phyloP scores from a whole-genome alignment of 169 alveolate species.

The Babesia bigemina region DNA sequence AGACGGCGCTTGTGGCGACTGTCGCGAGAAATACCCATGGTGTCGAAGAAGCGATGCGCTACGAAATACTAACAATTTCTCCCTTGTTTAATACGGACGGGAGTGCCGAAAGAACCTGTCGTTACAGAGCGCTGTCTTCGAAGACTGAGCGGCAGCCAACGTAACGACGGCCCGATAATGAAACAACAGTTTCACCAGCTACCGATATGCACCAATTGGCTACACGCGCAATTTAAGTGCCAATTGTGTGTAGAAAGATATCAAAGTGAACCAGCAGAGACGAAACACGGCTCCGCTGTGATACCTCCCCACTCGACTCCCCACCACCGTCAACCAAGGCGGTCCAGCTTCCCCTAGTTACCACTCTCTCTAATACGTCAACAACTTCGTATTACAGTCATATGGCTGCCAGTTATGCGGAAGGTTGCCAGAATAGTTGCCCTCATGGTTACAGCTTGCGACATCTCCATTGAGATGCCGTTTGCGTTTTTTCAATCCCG shows the following conservation, averaged over 20 bases:
- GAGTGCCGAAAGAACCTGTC: not conserved
- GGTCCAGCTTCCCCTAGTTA: too few species aligned
- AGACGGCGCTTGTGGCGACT: conserved; percentile 98
- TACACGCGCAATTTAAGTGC: not conserved
- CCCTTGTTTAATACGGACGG: not conserved
- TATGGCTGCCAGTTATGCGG: too few species aligned
- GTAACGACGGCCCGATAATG: conserved; percentile 16
- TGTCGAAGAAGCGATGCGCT: conserved; percentile 16
- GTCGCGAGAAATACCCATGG: conserved; percentile 99
- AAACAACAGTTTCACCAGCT: not conserved
- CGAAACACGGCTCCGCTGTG: not conserved
- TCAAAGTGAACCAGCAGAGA: not conserved
- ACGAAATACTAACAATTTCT: conserved; percentile 2
- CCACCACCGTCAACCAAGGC: conserved; percentile 9
- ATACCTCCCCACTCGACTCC: conserved; percentile 40
- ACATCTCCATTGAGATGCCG: too few species aligned
- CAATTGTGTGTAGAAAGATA: not conserved
- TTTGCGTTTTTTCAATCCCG: too few species aligned
- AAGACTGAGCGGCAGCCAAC: conserved; percentile 7
- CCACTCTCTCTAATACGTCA: too few species aligned
- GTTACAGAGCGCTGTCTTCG: conserved; percentile 9
- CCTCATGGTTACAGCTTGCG: too few species aligned
- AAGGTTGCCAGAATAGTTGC: too few species aligned
- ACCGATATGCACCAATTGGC: conserved; percentile 4
- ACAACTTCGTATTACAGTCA: too few species aligned